Percentiles rank a stretch among this genome's conserved stretches.
These are phyloP conservation scores for Erysimum cheiri DNA, from an alignment of 441 rosid genomes.

Conservation along the genomic window DNA sequence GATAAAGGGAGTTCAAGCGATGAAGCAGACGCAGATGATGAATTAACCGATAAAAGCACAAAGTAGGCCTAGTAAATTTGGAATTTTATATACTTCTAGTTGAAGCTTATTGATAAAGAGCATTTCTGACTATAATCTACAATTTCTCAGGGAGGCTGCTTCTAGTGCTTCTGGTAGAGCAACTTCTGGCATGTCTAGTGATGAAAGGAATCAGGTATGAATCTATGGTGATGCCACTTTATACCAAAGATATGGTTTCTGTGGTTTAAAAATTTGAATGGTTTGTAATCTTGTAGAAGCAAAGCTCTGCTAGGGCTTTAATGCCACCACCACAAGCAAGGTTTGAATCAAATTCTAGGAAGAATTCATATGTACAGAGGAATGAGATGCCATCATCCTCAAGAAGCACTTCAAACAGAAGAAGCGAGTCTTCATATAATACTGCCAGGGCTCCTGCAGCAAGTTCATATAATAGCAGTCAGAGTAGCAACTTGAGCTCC, in stretches of 20 bases:
- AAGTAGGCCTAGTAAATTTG: conserved; percentile 50
- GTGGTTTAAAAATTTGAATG: neutral
- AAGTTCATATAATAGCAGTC: conserved; percentile 69
- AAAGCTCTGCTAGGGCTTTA: conserved; percentile 77
- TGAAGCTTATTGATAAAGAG: neutral
- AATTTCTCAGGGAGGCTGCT: conserved; percentile 75
- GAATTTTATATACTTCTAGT: neutral
- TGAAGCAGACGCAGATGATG: conserved; percentile 96
- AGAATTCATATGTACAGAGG: conserved; percentile 57
- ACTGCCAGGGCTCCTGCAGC: conserved; percentile 43
- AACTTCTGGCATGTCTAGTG: conserved; percentile 90
- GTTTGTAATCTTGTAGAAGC: conserved; percentile 48
- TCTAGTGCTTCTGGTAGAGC: conserved; percentile 92
- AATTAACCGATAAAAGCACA: conserved; percentile 91
- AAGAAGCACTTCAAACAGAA: conserved; percentile 69
- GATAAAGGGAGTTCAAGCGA: conserved; percentile 83
- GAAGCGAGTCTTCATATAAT: conserved; percentile 57
- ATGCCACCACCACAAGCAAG: conserved; percentile 98
- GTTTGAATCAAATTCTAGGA: conserved; percentile 72
- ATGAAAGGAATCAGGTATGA: conserved; percentile 87
- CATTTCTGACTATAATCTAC: conserved; percentile 1
- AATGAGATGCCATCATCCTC: conserved; percentile 63
- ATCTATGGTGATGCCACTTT: neutral
- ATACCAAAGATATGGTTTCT: neutral
- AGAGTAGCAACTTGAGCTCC: conserved; percentile 91